Evolutionary conservation across 2,329 filamentous ascomycete species (phyloP).

Genomic region (Blumeriella jaapii): DNA sequence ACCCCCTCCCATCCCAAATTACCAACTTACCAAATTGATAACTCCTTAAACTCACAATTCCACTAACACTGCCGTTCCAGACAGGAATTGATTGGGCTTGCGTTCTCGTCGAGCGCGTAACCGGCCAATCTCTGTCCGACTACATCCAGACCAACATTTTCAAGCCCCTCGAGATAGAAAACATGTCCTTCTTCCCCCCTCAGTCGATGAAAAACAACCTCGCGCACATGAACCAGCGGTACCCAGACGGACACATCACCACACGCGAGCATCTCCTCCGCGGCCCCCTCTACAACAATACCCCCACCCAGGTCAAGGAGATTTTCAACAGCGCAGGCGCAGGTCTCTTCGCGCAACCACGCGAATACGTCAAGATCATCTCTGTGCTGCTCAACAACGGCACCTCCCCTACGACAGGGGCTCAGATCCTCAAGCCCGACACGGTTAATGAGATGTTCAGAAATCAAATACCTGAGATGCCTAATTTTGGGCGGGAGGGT

Average conservation of each 20-base stretch:
- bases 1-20: background rate
- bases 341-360: slow-evolving; percentile 46
- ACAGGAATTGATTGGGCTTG: slow-evolving; percentile 44
- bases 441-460: slow-evolving; percentile 54
- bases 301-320: slow-evolving; percentile 4
- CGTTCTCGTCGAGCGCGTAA: slow-evolving; percentile 35
- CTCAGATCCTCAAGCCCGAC: slow-evolving; percentile 39
- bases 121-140: slow-evolving; percentile 33
- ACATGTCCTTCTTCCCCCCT: slow-evolving; percentile 24
- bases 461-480: slow-evolving; percentile 47
- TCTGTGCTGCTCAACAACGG: slow-evolving; percentile 53
- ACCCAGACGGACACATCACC: slow-evolving; percentile 32
- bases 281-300: slow-evolving; percentile 7
- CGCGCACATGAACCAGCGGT: slow-evolving; percentile 40
- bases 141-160: slow-evolving; percentile 39
- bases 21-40: no score
- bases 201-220: slow-evolving; percentile 41
- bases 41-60: no score
- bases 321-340: slow-evolving; percentile 48
- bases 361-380: slow-evolving; percentile 51
- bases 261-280: slow-evolving; percentile 12
- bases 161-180: slow-evolving; percentile 30
- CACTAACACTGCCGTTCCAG: slow-evolving; percentile 26
- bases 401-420: slow-evolving; percentile 42
- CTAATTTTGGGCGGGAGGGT: slow-evolving; percentile 37